Evolutionary conservation across 768 basidiomycete genomes (phyloP), one percentile per base, ranked within the genome.

Genomic region (Calvatia gigantea): DNA sequence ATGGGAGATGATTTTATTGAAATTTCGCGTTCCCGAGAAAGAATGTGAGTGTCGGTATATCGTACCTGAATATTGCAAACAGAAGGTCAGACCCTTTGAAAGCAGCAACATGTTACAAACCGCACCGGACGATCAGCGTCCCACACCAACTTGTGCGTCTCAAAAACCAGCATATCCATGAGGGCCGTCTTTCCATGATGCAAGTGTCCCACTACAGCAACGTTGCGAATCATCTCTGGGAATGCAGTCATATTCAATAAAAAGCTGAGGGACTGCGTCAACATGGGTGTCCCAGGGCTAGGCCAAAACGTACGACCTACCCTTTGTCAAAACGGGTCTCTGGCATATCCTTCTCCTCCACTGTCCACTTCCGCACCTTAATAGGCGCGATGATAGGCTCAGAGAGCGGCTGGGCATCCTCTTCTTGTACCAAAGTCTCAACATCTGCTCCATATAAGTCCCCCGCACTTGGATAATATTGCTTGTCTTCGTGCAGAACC

Each of bases 151-250:
- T 94, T 93, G 71, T 99, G 97, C 0, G 97, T 99, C 73, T 98
- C 94, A 61, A 92, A 89, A 6, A 95, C 86, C 56, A 99, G 81
- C 93, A 98, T 98, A 69, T 99, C 97, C 83, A 99, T 76, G 45
- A 99, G 75, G 1, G 93, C 88, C 0, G 97, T 98, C 75, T 99
- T 99, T 64, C 97, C 97, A 65, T 99, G 97, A 65, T 99, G 97
- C 47, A 99, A 73, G 66, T 98, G 96, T 12, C 97, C 97, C 14
- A 95, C 95, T 15, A 99, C 82, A 49, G 94, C 94, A 25, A 99
- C 90, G 69, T 98, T 98, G 49, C 97, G 85, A 67, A 98, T 84
- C 87, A 94, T 96, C 54, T 93, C 89, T 23, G 94, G 95, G 69
- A 93, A 91, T 9, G 82, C 78, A 64, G 91, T 89, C 83, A 97